Evolutionary conservation across 192 early-diverging fungal species (phyloP), one percentile per base, ranked within the genome.

Genomic region (Rhizoclosmatium sp.): DNA sequence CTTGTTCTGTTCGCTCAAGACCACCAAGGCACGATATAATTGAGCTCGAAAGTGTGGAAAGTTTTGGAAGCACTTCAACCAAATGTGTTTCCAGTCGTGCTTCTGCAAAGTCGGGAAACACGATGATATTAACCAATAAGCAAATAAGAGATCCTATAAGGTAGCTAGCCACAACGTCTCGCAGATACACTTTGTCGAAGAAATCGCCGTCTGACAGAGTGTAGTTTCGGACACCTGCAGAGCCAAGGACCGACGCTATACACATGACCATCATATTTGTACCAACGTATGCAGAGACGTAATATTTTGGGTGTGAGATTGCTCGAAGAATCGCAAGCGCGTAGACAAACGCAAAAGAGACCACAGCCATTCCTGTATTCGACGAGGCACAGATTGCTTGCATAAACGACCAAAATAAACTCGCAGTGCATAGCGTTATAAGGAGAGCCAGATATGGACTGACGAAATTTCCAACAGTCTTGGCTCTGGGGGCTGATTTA

Each of bases 71-170:
- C 9, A 72, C 54, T 58, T 12, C 70, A 23, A 19, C 40, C 31
- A 72, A n/a, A 23, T 41, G 47, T 19, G 9, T 1, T n/a, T 59
- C n/a, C 0, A 72, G 21, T 42, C 62, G 73, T 9, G 59, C 16
- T 65, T 65, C 71, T 2, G 78, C 78, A 48, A 80, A 73, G 44
- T 80, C 78, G 0, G 78, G 78, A 23, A 61, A 80, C 10, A 74
- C 45, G 12, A 41, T 19, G 47, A 80, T 31, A 66, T 80, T 80
- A 23, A 80, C 54, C 14, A 67, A 10, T 39, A 68, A 42, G 59
- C 61, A 64, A 31, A 80, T 72, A 23, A 31, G 31, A 31, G 31
- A 65, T 21, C 76, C 76, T 19, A 67, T 39, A 0, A 78, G 51
- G 31, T 71, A 45, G 12, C 66, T 51, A 40, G 23, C 47, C 47